These are phyloP conservation scores for Russula compacta DNA, from an alignment of 768 basidiomycete genomes.

Conservation along the genomic window DNA sequence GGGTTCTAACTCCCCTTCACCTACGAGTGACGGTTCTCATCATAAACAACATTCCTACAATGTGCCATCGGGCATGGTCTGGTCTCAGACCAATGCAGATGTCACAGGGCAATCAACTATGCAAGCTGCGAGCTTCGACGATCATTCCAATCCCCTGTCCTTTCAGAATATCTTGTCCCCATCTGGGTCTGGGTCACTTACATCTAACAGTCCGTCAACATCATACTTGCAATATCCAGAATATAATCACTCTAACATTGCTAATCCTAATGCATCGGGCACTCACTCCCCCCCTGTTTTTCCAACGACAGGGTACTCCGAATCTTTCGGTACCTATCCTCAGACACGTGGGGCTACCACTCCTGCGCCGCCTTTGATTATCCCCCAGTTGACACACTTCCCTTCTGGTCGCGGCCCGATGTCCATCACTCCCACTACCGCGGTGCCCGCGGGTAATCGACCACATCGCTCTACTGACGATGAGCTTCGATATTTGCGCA, in stretches of 20 bases:
- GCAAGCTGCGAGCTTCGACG: conserved; percentile 11
- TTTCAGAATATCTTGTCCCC: conserved; percentile 18
- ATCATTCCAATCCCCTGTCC: conserved; percentile 11
- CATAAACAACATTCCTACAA: conserved; percentile 23
- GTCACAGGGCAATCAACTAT: conserved; percentile 9
- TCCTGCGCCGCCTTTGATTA: conserved; percentile 9
- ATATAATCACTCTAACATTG: conserved; percentile 18
- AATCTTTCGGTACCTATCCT: conserved; percentile 16
- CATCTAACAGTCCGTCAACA: conserved; percentile 14
- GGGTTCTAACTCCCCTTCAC: conserved; percentile 26
- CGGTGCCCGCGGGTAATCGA: conserved; percentile 20
- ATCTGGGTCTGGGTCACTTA: conserved; percentile 14
- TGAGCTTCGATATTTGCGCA: conserved; percentile 48
- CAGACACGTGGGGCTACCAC: conserved; percentile 11
- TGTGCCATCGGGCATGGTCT: conserved; percentile 21
- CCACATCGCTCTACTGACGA: conserved; percentile 30
- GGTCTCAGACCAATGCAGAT: conserved; percentile 17
- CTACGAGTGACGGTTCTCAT: conserved; percentile 21
- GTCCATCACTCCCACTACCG: conserved; percentile 21
- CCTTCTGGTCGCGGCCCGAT: conserved; percentile 24
- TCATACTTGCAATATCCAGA: conserved; percentile 20
- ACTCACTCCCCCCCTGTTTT: conserved; percentile 16
- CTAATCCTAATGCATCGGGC: conserved; percentile 16
- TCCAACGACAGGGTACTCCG: conserved; percentile 15
- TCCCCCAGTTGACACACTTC: conserved; percentile 18